A percentile compares a stretch with the other conserved stretches of the same genome.
Conservation (phyloP, 2,329 filamentous ascomycete genomes). For the Phaeosphaeriaceae sp. region DNA sequence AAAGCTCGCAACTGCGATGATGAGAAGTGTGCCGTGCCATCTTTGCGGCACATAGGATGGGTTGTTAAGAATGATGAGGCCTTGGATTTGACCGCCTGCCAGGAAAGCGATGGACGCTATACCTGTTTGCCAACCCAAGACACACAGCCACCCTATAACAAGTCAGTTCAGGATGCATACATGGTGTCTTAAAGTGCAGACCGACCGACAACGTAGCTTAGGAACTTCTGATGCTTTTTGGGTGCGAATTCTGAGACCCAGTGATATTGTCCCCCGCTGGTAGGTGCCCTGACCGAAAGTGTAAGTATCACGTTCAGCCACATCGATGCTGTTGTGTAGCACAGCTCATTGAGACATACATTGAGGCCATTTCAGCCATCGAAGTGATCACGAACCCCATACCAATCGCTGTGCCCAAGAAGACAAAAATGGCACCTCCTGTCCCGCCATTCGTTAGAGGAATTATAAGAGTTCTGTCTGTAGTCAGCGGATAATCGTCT, state of each 20-base stretch:
- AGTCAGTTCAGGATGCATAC: neutral
- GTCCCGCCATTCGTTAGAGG: conserved; percentile 36
- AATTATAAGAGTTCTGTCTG: conserved; percentile 21
- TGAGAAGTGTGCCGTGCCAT: conserved; percentile 60
- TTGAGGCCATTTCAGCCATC: conserved; percentile 40
- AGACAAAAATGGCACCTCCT: conserved; percentile 33
- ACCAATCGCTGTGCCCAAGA: conserved; percentile 27
- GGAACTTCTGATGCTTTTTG: conserved; percentile 27
- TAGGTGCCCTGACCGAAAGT: conserved; percentile 26
- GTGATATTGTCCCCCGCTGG: conserved; percentile 37
- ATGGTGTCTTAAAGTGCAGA: neutral
- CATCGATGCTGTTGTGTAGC: neutral
- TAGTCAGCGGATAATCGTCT: conserved; percentile 1
- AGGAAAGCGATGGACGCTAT: conserved; percentile 41
- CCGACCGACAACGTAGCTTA: conserved; percentile 27
- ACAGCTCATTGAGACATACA: conserved; percentile 15
- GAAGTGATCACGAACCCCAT: conserved; percentile 31
- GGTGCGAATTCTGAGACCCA: conserved; percentile 40
- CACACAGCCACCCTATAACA: conserved; percentile 49
- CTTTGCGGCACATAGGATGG: conserved; percentile 44
- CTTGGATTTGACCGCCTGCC: conserved; percentile 39
- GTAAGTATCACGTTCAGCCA: conserved; percentile 4
- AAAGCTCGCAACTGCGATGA: conserved; percentile 52
- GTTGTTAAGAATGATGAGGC: conserved; percentile 49
- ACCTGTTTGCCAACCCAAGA: conserved; percentile 51